Percentiles rank a stretch among this genome's conserved stretches.
phyloP scores from a whole-genome alignment of 2,329 filamentous ascomycete genomes.

The Calonectria naviculata region DNA sequence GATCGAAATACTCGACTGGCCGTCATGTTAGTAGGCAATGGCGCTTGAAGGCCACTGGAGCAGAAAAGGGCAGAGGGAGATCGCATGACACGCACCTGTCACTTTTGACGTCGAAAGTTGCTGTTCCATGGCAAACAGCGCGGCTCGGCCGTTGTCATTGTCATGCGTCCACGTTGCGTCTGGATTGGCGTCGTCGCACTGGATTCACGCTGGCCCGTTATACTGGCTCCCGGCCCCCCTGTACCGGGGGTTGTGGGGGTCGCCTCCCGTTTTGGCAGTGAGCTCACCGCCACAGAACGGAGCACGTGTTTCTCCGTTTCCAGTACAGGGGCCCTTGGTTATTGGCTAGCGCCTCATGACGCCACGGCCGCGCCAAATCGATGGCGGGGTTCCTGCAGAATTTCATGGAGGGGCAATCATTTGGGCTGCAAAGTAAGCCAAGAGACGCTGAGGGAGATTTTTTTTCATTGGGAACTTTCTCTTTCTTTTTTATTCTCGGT shows the following conservation, averaged over 20 bases:
- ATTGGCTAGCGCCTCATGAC: conserved; percentile 35
- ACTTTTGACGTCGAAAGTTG: conserved; percentile 80
- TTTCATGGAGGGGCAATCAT: conserved; percentile 43
- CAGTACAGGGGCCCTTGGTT: conserved; percentile 33
- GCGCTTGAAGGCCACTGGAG: neutral
- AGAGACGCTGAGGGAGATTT: neutral
- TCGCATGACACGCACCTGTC: conserved; percentile 66
- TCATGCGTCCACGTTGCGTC: conserved; percentile 34
- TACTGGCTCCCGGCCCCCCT: conserved; percentile 19
- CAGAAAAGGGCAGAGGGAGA: neutral
- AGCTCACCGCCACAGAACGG: conserved; percentile 41
- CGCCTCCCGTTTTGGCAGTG: conserved; percentile 31
- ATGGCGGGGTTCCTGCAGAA: conserved; percentile 48
- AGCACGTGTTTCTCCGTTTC: conserved; percentile 41
- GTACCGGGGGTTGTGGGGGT: conserved; percentile 7
- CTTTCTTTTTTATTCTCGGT: neutral
- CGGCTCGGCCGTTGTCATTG: conserved; percentile 42
- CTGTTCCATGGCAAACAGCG: conserved; percentile 67
- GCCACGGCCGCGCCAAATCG: conserved; percentile 27
- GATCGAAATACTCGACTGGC: conserved; percentile 95
- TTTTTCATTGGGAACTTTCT: conserved; percentile 10
- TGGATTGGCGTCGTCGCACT: conserved; percentile 25
- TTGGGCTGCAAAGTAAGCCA: neutral
- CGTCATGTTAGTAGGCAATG: conserved; percentile 28
- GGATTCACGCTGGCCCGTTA: conserved; percentile 38